Evolutionary conservation across 1,284 basidiomycete genomes (phyloP).

Genomic region (Cystobasidium slooffiae): DNA sequence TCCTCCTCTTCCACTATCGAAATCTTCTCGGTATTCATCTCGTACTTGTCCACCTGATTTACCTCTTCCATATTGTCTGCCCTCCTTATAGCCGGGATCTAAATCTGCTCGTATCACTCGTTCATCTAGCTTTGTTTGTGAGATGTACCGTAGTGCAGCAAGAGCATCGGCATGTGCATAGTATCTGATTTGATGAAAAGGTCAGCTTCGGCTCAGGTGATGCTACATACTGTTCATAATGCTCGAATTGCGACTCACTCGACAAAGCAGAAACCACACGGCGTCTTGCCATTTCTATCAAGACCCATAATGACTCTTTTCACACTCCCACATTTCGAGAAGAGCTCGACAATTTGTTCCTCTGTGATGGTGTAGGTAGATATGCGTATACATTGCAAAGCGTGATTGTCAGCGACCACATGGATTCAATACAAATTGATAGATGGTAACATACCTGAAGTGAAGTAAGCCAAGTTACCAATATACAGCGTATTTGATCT

Average conservation of each 20-base stretch:
- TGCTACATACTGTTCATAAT: too few relatives aligned
- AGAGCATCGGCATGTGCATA: conserved; percentile 94
- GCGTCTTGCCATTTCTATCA: conserved; percentile 95
- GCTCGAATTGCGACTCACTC: conserved; percentile 62
- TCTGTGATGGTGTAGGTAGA: too few relatives aligned
- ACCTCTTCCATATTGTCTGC: conserved; percentile 94
- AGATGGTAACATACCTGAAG: conserved; percentile 3
- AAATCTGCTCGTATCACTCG: conserved; percentile 97
- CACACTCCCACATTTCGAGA: conserved; percentile 88
- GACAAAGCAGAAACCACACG: conserved; percentile 99
- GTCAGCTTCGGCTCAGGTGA: neutral
- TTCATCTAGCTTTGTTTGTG: conserved; percentile 98
- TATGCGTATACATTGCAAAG: too few relatives aligned
- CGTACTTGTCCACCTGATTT: conserved; percentile 94
- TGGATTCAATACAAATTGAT: neutral
- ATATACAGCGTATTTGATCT: conserved; percentile 69
- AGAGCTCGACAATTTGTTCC: conserved; percentile 98
- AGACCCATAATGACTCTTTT: conserved; percentile 99
- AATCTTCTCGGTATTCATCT: conserved; percentile 97
- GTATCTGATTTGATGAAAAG: conserved; percentile 62
- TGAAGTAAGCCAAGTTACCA: conserved; percentile 89
- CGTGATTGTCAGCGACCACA: too few relatives aligned
- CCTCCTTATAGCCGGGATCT: conserved; percentile 97
- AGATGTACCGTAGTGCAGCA: conserved; percentile 89
- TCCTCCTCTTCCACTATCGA: conserved; percentile 64